Evolutionary conservation across 1,284 basidiomycete genomes (phyloP), one percentile per base, ranked within the genome.

Genomic region (Melampsora larici-populina): DNA sequence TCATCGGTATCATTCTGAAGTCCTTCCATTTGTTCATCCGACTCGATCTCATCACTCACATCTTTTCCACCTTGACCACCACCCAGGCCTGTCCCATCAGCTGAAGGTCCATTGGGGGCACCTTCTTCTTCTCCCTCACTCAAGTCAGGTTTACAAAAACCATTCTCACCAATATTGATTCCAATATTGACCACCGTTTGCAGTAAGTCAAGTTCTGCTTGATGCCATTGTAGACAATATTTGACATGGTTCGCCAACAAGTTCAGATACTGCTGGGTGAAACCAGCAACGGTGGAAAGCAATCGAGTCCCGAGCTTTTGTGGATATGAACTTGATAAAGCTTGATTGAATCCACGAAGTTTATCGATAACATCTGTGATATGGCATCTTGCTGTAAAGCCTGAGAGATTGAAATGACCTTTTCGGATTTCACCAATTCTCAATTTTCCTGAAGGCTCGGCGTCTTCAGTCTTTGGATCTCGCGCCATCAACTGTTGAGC

Each of bases 1-100:
- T 70, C 75, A 40, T 85, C 83, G 29, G 85, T 84, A 74, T 89
- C 88, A 49, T 89, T 91, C 82, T 91, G 89, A 26, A 99, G 86
- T 1, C 97, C 97, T 83, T 99, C 97, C 43, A 99, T 92, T 82
- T 97, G 94, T 82, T 92, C 92, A 83, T 99, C 95, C 79, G 98
- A 93, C 81, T 93, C 90, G 77, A 97, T 94, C 82, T 97, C 91
- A 81, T 92, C 91, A 86, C 92, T 94, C 73, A 94, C 90, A 81
- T 97, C 91, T 84, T 97, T 89, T 24, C 86, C 86, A 0, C 95
- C 94, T 0, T 88, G 86, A 1, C 95, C 95, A 80, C 92, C 89
- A 15, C 95, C 95, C 80, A 98, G 85, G 1, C 95, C 94, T 1
- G 91, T 89, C 1, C 94, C 94, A 65, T 89, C 92, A 29, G 83